A percentile compares a stretch with the other conserved stretches of the same genome.
phyloP scores from a whole-genome alignment of 2,329 filamentous ascomycete species.

The Cladosporium colombiae region DNA sequence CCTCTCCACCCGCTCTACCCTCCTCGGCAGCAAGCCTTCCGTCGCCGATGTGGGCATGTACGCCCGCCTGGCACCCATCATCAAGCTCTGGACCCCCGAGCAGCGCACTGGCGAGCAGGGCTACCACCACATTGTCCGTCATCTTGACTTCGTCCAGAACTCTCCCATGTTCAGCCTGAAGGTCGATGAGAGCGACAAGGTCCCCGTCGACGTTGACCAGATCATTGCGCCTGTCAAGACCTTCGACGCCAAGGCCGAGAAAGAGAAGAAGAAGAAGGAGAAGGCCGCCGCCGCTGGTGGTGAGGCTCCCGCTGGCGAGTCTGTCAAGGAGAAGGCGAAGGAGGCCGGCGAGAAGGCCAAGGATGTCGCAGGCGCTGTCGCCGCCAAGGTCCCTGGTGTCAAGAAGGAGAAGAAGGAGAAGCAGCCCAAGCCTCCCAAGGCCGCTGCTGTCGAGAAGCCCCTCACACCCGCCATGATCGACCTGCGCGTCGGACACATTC shows the following conservation, averaged over 20 bases:
- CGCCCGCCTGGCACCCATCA: constrained; percentile 71
- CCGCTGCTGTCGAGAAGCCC: constrained; percentile 66
- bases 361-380: constrained; percentile 51
- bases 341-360: constrained; percentile 50
- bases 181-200: constrained; percentile 62
- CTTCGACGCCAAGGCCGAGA: constrained; percentile 89
- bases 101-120: constrained; percentile 87
- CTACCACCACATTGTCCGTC: constrained; percentile 86
- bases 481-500: constrained; percentile 92
- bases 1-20: constrained; percentile 82
- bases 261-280: constrained; percentile 95
- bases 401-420: constrained; percentile 63
- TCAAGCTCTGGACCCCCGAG: constrained; percentile 78
- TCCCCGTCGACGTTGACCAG: constrained; percentile 75
- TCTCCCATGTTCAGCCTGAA: constrained; percentile 69
- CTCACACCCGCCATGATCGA: constrained; percentile 86
- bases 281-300: constrained; percentile 65
- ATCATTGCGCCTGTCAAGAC: constrained; percentile 86
- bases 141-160: constrained; percentile 94
- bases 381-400: constrained; percentile 42
- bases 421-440: constrained; percentile 69
- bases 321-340: constrained; percentile 51
- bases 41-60: constrained; percentile 84
- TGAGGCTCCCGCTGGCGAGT: constrained; percentile 42
- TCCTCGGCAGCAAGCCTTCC: constrained; percentile 87